Evolutionary conservation across 176 grass and related monocot genomes (phyloP).

Genomic region (Chrysopogon serrulatus): DNA sequence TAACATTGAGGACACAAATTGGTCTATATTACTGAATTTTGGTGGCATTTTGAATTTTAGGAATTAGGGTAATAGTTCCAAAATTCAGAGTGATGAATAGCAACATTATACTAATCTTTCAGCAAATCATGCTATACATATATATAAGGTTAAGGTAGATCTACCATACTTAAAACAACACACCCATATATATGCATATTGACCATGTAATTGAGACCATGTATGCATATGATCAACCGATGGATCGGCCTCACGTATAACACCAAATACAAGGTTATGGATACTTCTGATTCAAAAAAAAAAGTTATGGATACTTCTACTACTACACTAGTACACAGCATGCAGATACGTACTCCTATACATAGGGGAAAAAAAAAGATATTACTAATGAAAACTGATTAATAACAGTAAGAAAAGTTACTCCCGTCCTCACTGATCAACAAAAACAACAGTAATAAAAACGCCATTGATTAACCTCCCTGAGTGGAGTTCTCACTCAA

Average conservation of each 20-base stretch:
- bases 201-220: too few species aligned
- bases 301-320: too few species aligned
- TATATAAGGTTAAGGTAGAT: not conserved
- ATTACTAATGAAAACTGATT: not conserved
- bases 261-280: not conserved
- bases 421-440: not conserved
- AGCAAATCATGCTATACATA: not conserved
- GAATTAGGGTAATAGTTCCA: too few species aligned
- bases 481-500: conserved; percentile 10
- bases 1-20: too few species aligned
- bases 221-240: not conserved
- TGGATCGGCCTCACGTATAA: not conserved
- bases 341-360: not conserved
- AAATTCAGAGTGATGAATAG: too few species aligned
- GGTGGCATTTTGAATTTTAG: too few species aligned
- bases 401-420: conserved; percentile 11
- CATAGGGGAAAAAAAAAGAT: not conserved
- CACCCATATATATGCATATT: not conserved
- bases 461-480: not conserved
- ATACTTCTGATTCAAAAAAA: not conserved
- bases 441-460: conserved; percentile 7
- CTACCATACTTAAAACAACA: not conserved
- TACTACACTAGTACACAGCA: not conserved
- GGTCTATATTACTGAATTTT: too few species aligned
- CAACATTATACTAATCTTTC: not conserved